A percentile compares a stretch with the other conserved stretches of the same genome.
phyloP scores from a whole-genome alignment of 495 filamentous ascomycete genomes.

The Chaetomium cochliodes region DNA sequence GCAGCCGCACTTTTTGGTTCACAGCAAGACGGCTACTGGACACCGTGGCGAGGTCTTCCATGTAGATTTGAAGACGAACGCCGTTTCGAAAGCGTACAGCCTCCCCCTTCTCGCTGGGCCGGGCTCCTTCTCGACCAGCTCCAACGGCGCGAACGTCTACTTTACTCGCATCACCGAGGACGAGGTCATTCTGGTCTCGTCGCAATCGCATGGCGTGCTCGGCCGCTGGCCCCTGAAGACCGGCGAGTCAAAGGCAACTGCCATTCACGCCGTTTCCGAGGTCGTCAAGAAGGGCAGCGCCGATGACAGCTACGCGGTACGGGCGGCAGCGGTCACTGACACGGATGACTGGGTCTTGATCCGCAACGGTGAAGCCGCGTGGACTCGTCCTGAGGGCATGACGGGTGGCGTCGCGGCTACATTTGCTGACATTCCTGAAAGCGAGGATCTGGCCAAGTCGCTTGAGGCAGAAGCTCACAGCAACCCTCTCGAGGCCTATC shows the following conservation, averaged over 20 bases:
- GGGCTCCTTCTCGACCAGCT: conserved; percentile 78
- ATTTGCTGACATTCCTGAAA: conserved; percentile 72
- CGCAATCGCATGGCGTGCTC: conserved; percentile 70
- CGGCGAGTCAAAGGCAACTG: conserved; percentile 37
- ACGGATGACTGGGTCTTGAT: conserved; percentile 79
- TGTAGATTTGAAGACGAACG: conserved; percentile 64
- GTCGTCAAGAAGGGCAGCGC: conserved; percentile 61
- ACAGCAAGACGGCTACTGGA: conserved; percentile 66
- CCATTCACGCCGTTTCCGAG: conserved; percentile 74
- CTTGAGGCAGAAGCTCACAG: conserved; percentile 83
- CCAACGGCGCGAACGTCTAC: conserved; percentile 75
- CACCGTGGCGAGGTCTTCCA: conserved; percentile 87
- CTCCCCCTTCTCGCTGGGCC: conserved; percentile 65
- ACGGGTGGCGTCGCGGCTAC: conserved; percentile 70
- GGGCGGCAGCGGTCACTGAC: conserved; percentile 67
- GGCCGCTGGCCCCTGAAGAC: conserved; percentile 64
- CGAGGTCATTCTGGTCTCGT: conserved; percentile 71
- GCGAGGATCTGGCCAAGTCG: conserved; percentile 71
- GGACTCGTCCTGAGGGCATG: conserved; percentile 80
- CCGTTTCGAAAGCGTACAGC: conserved; percentile 69
- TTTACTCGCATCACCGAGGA: conserved; percentile 76
- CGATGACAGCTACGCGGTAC: conserved; percentile 66
- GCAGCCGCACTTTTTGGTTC: conserved; percentile 77
- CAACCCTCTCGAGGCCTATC: conserved; percentile 73
- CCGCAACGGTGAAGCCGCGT: conserved; percentile 74